phyloP scores from a whole-genome alignment of 805 yeast species.

The Metschnikowia reukaufii region DNA sequence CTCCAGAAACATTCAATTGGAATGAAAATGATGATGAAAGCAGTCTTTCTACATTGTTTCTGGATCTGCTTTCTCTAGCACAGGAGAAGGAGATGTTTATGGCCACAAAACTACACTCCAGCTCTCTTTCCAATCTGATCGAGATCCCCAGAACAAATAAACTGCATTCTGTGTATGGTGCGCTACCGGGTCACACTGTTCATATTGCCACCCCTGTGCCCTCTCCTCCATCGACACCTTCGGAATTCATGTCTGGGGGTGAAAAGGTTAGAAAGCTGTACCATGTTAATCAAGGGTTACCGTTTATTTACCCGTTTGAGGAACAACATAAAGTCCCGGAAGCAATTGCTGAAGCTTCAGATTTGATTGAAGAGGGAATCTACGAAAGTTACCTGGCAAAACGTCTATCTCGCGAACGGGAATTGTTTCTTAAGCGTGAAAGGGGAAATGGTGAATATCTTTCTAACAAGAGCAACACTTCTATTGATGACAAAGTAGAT shows the following conservation, averaged over 20 bases:
- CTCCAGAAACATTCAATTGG: not conserved
- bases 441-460: slow-evolving; percentile 45
- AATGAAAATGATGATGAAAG: slow-evolving; percentile 2
- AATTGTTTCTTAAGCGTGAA: slow-evolving; percentile 69
- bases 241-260: slow-evolving; percentile 48
- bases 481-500: slow-evolving; percentile 18
- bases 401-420: slow-evolving; percentile 73
- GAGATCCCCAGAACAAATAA: slow-evolving; percentile 57
- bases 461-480: slow-evolving; percentile 28
- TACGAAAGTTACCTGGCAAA: slow-evolving; percentile 65
- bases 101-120: slow-evolving; percentile 45
- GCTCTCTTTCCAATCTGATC: slow-evolving; percentile 58
- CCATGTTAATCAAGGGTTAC: slow-evolving; percentile 67
- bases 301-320: slow-evolving; percentile 60
- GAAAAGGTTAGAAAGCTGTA: slow-evolving; percentile 53
- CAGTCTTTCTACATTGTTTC: slow-evolving; percentile 32
- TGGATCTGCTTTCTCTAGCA: slow-evolving; percentile 2
- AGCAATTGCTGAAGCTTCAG: slow-evolving; percentile 78
- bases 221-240: slow-evolving; percentile 61
- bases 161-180: slow-evolving; percentile 42
- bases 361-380: slow-evolving; percentile 60
- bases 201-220: slow-evolving; percentile 89
- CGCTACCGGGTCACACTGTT: slow-evolving; percentile 52
- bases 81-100: slow-evolving; percentile 23
- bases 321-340: slow-evolving; percentile 49